Base-by-base conservation (phyloP, 148 eudicot species). In the Beta vulgaris region DNA sequence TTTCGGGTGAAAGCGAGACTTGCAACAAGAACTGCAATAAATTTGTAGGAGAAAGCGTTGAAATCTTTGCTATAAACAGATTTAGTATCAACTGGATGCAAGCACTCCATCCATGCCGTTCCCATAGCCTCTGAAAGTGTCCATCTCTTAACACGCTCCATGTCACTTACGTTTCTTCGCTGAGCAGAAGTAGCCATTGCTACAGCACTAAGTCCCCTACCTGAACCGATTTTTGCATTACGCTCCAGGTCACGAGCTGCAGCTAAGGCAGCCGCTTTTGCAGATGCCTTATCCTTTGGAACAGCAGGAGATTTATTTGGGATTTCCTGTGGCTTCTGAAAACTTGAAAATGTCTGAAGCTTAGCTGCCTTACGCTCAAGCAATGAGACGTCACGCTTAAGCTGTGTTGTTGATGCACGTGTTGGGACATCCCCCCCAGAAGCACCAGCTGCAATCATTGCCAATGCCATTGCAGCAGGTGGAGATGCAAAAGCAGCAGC, bases 401-500 rank as follows among this genome's bases (percentile, higher is more conserved):
- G 90, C 25, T 87, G 92, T 43, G 91, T 71, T 64, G 86, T 73
- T 78, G 87, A 73, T 79, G 86, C 89, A 42, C 94, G 94, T 64
- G 96, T 81, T 40, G 86, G 82, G 53, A 84, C 85, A 84, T 96
- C 99, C 23, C 98, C 99, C 46, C 98, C 97, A 75, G 91, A 93
- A 72, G 99, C 97, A 77, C 99, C 99, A 74, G 99, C 99, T 71
- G 97, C 99, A 79, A 96, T 88, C 99, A 96, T 96, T 69, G 99
- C 98, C 77, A 96, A 79, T 72, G 98, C 97, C 99, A 96, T 86
- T 73, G 97, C 97, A 78, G 97, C 97, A 68, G 99, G 99, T 37
- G 99, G 99, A 71, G 99, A 96, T 18, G 99, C 99, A 88, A 96
- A 96, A 84, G 99, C 88, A 76, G 98, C 98, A 76, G 99, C 99